phyloP scores from a whole-genome alignment of 2,329 filamentous ascomycete genomes.

The Leptosphaerulina australis region DNA sequence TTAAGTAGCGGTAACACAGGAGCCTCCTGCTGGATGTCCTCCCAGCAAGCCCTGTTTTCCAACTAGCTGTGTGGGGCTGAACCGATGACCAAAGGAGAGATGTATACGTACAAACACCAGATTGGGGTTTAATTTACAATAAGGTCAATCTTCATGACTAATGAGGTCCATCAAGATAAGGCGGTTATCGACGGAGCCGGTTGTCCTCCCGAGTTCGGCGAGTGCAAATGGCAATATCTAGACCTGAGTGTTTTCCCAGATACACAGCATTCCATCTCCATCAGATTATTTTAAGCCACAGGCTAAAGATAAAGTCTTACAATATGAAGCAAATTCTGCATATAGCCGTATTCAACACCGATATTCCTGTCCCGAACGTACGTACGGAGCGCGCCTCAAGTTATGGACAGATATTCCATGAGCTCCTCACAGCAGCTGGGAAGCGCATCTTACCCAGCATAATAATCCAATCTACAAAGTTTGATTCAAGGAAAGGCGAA shows the following conservation, averaged over 20 bases:
- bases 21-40: too few species aligned
- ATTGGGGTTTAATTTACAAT: neutral
- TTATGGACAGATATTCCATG: slow-evolving; percentile 42
- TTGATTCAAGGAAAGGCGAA: slow-evolving; percentile 45
- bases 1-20: too few species aligned
- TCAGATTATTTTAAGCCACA: too few species aligned
- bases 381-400: slow-evolving; percentile 22
- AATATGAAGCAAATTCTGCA: slow-evolving; percentile 15
- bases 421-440: slow-evolving; percentile 29
- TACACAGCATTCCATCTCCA: too few species aligned
- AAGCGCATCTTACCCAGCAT: slow-evolving; percentile 11
- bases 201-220: slow-evolving; percentile 11
- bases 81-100: too few species aligned
- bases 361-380: slow-evolving; percentile 37
- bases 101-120: neutral
- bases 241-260: neutral
- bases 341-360: slow-evolving; percentile 40
- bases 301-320: too few species aligned
- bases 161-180: slow-evolving; percentile 14
- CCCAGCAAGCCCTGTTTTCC: too few species aligned
- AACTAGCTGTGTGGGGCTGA: too few species aligned
- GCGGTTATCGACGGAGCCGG: slow-evolving; percentile 16
- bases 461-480: slow-evolving; percentile 40
- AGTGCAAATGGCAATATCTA: neutral
- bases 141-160: slow-evolving; percentile 9